Evolutionary conservation across 148 eudicot species (phyloP).

Genomic region (Talinum fruticosum): DNA sequence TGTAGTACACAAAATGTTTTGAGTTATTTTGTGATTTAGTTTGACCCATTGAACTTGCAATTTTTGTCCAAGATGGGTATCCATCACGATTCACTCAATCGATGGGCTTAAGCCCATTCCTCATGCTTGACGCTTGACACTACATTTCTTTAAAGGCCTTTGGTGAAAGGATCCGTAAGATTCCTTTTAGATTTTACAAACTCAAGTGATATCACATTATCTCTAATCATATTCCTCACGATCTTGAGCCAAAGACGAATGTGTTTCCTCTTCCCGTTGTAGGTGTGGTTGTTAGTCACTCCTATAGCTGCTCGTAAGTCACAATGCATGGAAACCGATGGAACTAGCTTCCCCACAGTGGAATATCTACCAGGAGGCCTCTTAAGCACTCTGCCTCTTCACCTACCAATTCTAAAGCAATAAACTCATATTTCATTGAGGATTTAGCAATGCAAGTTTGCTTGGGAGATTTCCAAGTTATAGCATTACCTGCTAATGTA

Average conservation of each 20-base stretch:
- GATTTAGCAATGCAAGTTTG: too few species aligned
- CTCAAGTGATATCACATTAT: background rate
- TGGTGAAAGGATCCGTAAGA: background rate
- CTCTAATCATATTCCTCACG: background rate
- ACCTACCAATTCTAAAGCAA: background rate
- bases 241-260: background rate
- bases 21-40: background rate
- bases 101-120: background rate
- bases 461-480: background rate
- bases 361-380: background rate
- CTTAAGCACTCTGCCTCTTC: background rate
- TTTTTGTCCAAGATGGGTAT: background rate
- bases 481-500: background rate
- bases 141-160: background rate
- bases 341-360: background rate
- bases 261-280: background rate
- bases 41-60: background rate
- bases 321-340: background rate
- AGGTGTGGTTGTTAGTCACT: background rate
- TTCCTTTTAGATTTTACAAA: background rate
- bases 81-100: background rate
- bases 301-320: background rate
- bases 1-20: background rate
- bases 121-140: background rate
- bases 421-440: background rate